These are phyloP conservation scores for Neoboletus subvelutipes DNA, from an alignment of 768 basidiomycete species.

Conservation along the genomic window DNA sequence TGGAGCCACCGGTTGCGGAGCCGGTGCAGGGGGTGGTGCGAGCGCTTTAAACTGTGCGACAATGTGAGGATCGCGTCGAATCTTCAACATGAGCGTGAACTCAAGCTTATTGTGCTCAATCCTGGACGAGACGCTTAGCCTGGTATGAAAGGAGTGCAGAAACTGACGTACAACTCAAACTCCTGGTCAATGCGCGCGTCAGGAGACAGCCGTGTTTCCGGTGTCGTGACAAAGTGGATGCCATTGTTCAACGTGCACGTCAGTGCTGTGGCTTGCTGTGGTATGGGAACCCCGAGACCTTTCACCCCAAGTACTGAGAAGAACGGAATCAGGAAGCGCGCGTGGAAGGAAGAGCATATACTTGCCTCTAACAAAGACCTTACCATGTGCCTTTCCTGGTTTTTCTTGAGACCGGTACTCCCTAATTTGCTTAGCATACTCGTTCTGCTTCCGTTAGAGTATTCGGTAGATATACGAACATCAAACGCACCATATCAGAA, in stretches of 20 bases:
- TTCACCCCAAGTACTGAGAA: slow-evolving; percentile 71
- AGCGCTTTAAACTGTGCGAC: slow-evolving; percentile 71
- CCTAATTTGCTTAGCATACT: slow-evolving; percentile 88
- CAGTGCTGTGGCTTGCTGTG: slow-evolving; percentile 68
- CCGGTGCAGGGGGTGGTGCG: slow-evolving; percentile 46
- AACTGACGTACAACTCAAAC: slow-evolving; percentile 74
- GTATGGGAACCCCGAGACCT: slow-evolving; percentile 74
- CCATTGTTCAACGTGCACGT: slow-evolving; percentile 94
- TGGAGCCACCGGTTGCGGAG: slow-evolving; percentile 43
- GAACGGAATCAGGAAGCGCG: background rate
- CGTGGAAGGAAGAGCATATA: background rate
- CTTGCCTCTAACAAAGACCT: slow-evolving; percentile 91
- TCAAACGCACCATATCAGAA: slow-evolving; percentile 81
- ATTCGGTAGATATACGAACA: background rate
- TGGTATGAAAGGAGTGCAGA: background rate
- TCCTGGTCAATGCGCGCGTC: slow-evolving; percentile 80
- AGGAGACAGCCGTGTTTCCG: slow-evolving; percentile 58
- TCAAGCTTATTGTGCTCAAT: slow-evolving; percentile 95
- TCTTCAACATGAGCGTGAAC: slow-evolving; percentile 86
- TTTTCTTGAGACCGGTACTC: slow-evolving; percentile 78
- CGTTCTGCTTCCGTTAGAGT: slow-evolving; percentile 58
- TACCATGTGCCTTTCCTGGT: slow-evolving; percentile 79
- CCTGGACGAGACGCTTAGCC: slow-evolving; percentile 36
- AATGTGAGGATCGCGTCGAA: slow-evolving; percentile 86
- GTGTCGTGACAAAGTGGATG: slow-evolving; percentile 93